Evolutionary conservation across 1,139 yeast genomes (phyloP).

Genomic region (Kurtzmaniella quercitrusa): DNA sequence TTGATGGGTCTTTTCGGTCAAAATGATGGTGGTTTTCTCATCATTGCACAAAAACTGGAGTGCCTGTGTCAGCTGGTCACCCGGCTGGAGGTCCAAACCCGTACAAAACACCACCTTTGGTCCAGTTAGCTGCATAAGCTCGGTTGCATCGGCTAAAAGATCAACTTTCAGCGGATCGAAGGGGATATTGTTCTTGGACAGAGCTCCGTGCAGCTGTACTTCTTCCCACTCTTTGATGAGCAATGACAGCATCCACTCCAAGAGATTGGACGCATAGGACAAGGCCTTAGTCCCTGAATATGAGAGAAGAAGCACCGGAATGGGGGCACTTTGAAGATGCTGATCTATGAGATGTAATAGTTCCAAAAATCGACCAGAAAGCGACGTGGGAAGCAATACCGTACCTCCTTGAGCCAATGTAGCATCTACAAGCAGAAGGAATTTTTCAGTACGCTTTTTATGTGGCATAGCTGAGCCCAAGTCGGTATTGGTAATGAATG

Average conservation of each 20-base stretch:
- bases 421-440: constrained; percentile 59
- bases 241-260: constrained; percentile 92
- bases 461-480: constrained; percentile 66
- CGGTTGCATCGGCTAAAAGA: constrained; percentile 52
- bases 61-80: constrained; percentile 57
- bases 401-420: constrained; percentile 71
- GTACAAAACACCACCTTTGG: constrained; percentile 83
- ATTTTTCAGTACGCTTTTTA: constrained; percentile 59
- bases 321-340: constrained; percentile 49
- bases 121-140: constrained; percentile 53
- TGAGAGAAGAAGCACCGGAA: constrained; percentile 73
- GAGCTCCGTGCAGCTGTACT: constrained; percentile 21
- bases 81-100: constrained; percentile 63
- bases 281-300: constrained; percentile 77
- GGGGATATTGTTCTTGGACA: constrained; percentile 60
- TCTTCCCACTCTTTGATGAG: constrained; percentile 79
- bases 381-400: constrained; percentile 75
- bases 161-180: constrained; percentile 65
- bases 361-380: constrained; percentile 83
- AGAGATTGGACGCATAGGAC: constrained; percentile 79
- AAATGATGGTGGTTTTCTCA: constrained; percentile 62
- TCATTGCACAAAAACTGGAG: constrained; percentile 58
- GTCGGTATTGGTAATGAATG: constrained; percentile 73
- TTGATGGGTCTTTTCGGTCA: constrained; percentile 57
- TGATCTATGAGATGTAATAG: constrained; percentile 66